phyloP scores from a whole-genome alignment of 2,329 filamentous ascomycete genomes.

The Colletotrichum camelliae region DNA sequence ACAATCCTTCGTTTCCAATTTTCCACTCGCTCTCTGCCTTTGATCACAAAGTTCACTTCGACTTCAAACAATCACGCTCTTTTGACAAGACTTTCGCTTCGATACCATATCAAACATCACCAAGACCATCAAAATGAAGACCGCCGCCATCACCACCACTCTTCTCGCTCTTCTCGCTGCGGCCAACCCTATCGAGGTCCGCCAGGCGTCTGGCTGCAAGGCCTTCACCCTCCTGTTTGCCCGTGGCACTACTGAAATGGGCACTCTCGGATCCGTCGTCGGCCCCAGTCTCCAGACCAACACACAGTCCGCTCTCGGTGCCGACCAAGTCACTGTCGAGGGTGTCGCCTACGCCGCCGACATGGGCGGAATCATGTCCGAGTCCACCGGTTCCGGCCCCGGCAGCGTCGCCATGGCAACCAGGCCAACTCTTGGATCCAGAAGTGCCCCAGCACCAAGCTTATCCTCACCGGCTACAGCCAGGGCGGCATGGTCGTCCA shows the following conservation, averaged over 20 bases:
- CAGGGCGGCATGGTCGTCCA: conserved; percentile 46
- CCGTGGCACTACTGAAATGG: conserved; percentile 56
- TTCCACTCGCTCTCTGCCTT: neutral
- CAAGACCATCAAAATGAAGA: conserved; percentile 33
- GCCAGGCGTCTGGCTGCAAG: conserved; percentile 36
- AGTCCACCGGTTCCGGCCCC: conserved; percentile 41
- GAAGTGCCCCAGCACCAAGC: conserved; percentile 48
- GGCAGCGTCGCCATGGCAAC: conserved; percentile 47
- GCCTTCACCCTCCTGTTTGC: conserved; percentile 60
- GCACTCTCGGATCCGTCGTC: conserved; percentile 54
- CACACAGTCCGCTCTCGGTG: conserved; percentile 45
- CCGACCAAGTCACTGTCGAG: conserved; percentile 52
- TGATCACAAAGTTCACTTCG: neutral
- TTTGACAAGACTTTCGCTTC: neutral
- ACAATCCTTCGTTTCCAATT: neutral
- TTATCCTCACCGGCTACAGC: conserved; percentile 55
- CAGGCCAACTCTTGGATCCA: conserved; percentile 33
- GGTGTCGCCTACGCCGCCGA: conserved; percentile 58
- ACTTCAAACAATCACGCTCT: neutral
- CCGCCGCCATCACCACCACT: conserved; percentile 33
- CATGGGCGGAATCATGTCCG: conserved; percentile 47
- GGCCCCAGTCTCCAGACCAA: conserved; percentile 57
- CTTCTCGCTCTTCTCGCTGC: conserved; percentile 29
- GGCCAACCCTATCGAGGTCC: conserved; percentile 19
- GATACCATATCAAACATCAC: neutral